Evolutionary conservation across 192 early-diverging fungal genomes (phyloP).

Genomic region (Backusella parvicylindrica): DNA sequence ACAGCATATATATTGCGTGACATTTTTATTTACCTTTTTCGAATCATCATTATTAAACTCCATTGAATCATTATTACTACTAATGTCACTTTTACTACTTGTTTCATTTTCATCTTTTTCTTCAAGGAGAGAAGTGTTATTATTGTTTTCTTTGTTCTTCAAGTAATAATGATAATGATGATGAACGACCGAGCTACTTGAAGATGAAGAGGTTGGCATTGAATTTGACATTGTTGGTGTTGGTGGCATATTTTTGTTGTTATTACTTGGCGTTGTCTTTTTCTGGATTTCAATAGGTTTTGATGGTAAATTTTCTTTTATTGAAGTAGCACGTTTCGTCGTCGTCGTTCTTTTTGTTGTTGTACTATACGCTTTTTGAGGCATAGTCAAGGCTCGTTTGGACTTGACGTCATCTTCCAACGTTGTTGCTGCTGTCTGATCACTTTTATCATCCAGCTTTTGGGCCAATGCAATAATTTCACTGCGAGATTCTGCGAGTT

Average conservation of each 20-base stretch:
- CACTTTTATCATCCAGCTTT: background rate
- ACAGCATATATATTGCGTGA: background rate
- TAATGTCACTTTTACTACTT: background rate
- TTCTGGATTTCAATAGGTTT: background rate
- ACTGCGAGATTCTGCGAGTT: slow-evolving; percentile 3
- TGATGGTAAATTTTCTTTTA: background rate
- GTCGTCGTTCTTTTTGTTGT: background rate
- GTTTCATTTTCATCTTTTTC: background rate
- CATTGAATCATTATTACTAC: background rate
- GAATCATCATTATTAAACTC: background rate
- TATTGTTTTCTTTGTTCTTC: slow-evolving; percentile 1
- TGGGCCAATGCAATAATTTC: background rate
- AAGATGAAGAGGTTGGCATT: background rate
- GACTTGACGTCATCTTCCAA: background rate
- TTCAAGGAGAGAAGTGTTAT: background rate
- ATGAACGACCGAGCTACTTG: slow-evolving; percentile 11
- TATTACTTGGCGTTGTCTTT: background rate
- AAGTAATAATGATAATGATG: slow-evolving; percentile 25
- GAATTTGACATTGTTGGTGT: background rate
- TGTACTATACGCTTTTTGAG: background rate
- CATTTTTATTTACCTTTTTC: slow-evolving; percentile 1
- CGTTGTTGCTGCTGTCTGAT: background rate
- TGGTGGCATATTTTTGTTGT: background rate
- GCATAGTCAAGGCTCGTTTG: background rate
- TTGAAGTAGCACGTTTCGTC: background rate